Percentiles rank a stretch among this genome's conserved stretches.
Evolutionary conservation across 495 filamentous ascomycete species (phyloP).

Genomic region (Neurospora africana): DNA sequence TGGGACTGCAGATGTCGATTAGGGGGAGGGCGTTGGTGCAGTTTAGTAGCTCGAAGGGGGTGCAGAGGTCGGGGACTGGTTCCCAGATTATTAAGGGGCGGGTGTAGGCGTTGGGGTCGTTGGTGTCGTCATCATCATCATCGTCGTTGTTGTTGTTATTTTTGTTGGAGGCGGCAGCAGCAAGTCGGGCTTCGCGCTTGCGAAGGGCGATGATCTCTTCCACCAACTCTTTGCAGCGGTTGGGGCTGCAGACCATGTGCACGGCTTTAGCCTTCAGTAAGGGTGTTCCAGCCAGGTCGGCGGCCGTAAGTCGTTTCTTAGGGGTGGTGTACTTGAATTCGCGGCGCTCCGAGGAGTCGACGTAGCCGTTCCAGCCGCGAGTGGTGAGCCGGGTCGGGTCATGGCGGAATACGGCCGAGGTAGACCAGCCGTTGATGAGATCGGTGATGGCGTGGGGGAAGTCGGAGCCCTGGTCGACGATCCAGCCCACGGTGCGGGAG

Average conservation of each 20-base stretch:
- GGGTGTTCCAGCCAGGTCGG: slow-evolving; percentile 31
- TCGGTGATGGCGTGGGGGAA: slow-evolving; percentile 59
- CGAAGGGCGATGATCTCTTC: slow-evolving; percentile 45
- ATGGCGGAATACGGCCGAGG: slow-evolving; percentile 55
- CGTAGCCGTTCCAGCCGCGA: slow-evolving; percentile 85
- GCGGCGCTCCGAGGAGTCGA: slow-evolving; percentile 33
- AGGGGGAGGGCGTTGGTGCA: slow-evolving; percentile 59
- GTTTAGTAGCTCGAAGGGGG: slow-evolving; percentile 59
- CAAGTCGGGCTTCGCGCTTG: neutral
- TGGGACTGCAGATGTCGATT: slow-evolving; percentile 81
- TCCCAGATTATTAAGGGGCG: slow-evolving; percentile 86
- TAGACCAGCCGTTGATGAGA: slow-evolving; percentile 60
- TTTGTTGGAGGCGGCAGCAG: neutral
- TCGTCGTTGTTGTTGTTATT: slow-evolving; percentile 7
- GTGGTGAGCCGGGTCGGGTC: slow-evolving; percentile 66
- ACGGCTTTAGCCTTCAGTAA: slow-evolving; percentile 65
- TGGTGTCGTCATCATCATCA: neutral
- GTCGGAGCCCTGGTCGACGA: slow-evolving; percentile 81
- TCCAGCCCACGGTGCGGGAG: slow-evolving; percentile 64
- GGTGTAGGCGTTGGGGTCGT: slow-evolving; percentile 12
- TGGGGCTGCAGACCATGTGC: slow-evolving; percentile 78
- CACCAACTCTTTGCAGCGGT: slow-evolving; percentile 65
- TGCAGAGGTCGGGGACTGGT: slow-evolving; percentile 82
- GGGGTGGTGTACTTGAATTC: slow-evolving; percentile 83
- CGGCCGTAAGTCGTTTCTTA: slow-evolving; percentile 58